Evolutionary conservation across 768 basidiomycete species (phyloP), one percentile per base, ranked within the genome.

Genomic region (Xerocomus potaroensis): DNA sequence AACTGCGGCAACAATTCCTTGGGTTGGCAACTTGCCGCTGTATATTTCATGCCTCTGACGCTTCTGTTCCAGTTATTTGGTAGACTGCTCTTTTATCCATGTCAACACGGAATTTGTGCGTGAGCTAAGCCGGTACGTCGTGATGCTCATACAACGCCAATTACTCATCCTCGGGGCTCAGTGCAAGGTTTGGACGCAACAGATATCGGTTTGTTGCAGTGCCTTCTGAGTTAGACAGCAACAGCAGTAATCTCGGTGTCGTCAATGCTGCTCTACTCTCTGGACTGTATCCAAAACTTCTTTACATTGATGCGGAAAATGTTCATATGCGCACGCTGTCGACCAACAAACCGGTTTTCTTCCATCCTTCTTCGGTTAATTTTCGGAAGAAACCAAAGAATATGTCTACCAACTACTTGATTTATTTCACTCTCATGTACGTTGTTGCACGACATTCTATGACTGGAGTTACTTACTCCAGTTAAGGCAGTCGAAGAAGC

Each of bases 351-450:
- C 64, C 71, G 12, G 83, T 79, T 1, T 74, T 75, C 23, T 88
- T 95, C 62, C 95, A 97, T 66, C 95, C 94, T 0, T 88, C 90
- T 9, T 95, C 91, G 0, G 78, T 95, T 51, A 98, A 99, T 64
- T 92, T 92, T 66, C 72, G 80, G 53, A 76, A 66, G 59, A 83
- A 73, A 59, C 71, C 78, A 8, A 59, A 66, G 9, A 89, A 94
- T 44, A 84, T 93, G 54, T 84, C 81, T 0, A 78, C 77, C 12
- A 84, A 85, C 50, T 75, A 91, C 65, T 62, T 95, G 41, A 72
- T 76, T 14, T 95, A 92, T 64, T 96, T 93, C 64, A 94, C 91
- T 1, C 72, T 95, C 30, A 94, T 92, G 90, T 89, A 54, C 51
- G 76, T 64, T 16, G 29, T 16, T 41, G 41, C 22, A 33, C 24